These are phyloP conservation scores for Globisporangium paddicum DNA, from an alignment of 352 stramenopile genomes.

Conservation along the genomic window DNA sequence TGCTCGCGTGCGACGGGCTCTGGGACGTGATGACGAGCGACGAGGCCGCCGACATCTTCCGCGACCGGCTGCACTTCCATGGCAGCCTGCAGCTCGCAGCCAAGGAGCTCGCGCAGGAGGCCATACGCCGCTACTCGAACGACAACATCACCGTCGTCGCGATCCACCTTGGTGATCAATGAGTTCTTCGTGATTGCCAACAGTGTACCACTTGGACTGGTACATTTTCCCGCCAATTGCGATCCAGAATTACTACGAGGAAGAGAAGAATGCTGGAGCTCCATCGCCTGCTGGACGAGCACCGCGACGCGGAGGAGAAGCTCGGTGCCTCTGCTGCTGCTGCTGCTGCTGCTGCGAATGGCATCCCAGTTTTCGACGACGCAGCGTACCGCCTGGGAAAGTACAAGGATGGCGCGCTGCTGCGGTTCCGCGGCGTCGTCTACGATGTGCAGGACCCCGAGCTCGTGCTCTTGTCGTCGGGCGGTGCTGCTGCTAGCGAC, in stretches of 20 bases:
- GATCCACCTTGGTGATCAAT: conserved; percentile 13
- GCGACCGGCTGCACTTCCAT: conserved; percentile 44
- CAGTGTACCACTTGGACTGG: no score
- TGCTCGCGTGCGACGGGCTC: conserved; percentile 80
- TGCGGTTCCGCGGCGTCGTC: conserved; percentile 69
- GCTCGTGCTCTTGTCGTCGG: conserved; percentile 37
- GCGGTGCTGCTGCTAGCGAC: conserved; percentile 9
- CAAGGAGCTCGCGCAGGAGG: conserved; percentile 70
- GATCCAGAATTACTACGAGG: no score
- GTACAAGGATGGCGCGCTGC: conserved; percentile 50
- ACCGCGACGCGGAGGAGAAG: conserved; percentile 9
- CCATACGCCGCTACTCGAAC: conserved; percentile 65
- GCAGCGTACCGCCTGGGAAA: conserved; percentile 30
- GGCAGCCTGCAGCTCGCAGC: conserved; percentile 50
- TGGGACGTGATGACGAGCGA: conserved; percentile 81
- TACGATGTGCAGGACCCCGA: conserved; percentile 71
- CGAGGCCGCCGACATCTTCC: conserved; percentile 49
- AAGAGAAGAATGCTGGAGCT: conserved; percentile 15
- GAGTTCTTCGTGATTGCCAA: no score
- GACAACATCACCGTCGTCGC: conserved; percentile 79
- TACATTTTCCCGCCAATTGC: no score
- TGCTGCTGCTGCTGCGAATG: neutral
- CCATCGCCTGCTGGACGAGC: conserved; percentile 8
- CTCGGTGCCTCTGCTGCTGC: neutral
- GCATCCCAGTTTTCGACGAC: conserved; percentile 45